Percentiles rank a stretch among this genome's conserved stretches.
Evolutionary conservation across 257 asterid genomes (phyloP).

Genomic region (Solanum corneliomulleri): DNA sequence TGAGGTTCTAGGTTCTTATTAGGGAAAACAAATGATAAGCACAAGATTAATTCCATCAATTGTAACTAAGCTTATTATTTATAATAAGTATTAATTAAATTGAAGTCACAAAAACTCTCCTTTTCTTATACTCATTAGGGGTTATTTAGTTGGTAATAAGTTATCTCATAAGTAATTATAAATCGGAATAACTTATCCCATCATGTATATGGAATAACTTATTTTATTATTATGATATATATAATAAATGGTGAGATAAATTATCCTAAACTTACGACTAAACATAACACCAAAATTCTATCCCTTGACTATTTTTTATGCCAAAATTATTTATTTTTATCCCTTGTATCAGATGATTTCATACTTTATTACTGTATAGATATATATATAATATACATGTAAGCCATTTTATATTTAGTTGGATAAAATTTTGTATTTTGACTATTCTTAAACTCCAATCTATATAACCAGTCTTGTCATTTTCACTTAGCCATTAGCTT

Average conservation of each 20-base stretch:
- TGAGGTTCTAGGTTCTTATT: not conserved
- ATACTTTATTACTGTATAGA: not conserved
- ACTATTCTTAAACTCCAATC: not conserved
- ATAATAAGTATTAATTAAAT: too few relatives aligned
- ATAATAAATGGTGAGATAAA: too few relatives aligned
- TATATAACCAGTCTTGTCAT: not conserved
- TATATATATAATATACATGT: not conserved
- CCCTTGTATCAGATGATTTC: not conserved
- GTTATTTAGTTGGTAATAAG: not conserved
- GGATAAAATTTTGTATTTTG: not conserved
- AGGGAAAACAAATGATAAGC: not conserved
- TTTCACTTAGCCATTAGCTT: not conserved
- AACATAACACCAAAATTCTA: not conserved
- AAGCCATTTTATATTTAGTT: not conserved
- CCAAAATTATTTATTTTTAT: not conserved
- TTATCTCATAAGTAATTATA: not conserved
- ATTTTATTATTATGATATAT: too few relatives aligned
- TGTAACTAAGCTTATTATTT: too few relatives aligned
- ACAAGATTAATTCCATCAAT: not conserved
- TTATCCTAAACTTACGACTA: too few relatives aligned
- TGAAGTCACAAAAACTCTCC: not conserved
- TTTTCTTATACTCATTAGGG: not conserved
- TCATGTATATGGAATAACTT: too few relatives aligned
- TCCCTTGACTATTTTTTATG: not conserved
- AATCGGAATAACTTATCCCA: not conserved